These are phyloP conservation scores for Oryza glumipatula DNA, from an alignment of 176 grass and related monocot genomes.

Conservation along the genomic window DNA sequence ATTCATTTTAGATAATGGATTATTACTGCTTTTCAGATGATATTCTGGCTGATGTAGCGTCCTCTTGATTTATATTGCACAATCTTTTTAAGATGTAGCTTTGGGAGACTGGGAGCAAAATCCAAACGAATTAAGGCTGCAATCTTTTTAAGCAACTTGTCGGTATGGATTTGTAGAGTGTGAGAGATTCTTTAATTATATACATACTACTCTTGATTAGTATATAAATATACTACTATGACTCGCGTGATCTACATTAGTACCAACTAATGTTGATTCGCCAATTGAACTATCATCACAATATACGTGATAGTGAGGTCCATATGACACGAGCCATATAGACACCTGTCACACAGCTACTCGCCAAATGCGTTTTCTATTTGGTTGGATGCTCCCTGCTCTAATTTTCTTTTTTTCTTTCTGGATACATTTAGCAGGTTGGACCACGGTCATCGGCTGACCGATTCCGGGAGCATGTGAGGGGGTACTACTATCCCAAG, in stretches of 20 bases:
- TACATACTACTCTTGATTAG: neutral
- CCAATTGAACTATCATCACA: neutral
- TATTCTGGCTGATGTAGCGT: neutral
- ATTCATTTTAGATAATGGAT: no score
- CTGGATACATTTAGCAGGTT: neutral
- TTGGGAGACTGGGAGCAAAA: no score
- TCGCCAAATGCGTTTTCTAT: neutral
- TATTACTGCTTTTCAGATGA: neutral
- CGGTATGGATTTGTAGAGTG: neutral
- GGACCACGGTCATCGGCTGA: constrained; percentile 27
- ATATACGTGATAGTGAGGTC: neutral
- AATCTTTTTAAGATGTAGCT: neutral
- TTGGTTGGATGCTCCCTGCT: neutral
- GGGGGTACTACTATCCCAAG: neutral
- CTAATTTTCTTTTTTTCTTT: neutral
- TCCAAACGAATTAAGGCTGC: neutral
- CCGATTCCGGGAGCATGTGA: constrained; percentile 25
- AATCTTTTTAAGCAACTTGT: neutral
- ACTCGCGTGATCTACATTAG: neutral
- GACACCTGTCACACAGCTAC: neutral
- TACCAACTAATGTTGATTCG: neutral
- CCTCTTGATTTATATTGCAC: no score
- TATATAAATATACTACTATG: neutral
- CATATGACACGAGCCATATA: neutral
- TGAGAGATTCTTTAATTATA: neutral